These are phyloP conservation scores for Thinopyrum elongatum DNA, from an alignment of 176 grass and related monocot species.

Conservation along the genomic window DNA sequence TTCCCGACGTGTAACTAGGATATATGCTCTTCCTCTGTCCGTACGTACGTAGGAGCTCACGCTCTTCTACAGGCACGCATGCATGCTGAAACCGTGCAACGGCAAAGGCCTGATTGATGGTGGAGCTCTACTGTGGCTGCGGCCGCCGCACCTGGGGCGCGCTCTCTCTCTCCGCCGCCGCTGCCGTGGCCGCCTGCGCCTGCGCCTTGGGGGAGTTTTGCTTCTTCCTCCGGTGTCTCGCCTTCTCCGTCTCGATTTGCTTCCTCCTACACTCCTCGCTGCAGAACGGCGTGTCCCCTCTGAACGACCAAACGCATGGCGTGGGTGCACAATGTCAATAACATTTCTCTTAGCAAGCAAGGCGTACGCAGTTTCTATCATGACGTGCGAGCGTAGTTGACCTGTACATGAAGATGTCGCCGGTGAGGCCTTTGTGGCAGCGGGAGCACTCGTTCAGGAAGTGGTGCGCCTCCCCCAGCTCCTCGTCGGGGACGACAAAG, in stretches of 20 bases:
- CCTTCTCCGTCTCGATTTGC: slow-evolving; percentile 65
- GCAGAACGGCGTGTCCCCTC: slow-evolving; percentile 91
- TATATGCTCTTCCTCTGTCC: slow-evolving; percentile 17
- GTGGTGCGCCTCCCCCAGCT: slow-evolving; percentile 38
- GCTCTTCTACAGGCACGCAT: background rate
- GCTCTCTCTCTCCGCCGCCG: slow-evolving; percentile 21
- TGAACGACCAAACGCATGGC: background rate
- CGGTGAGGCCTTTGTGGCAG: slow-evolving; percentile 47
- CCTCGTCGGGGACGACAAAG: slow-evolving; percentile 42
- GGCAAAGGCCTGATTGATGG: background rate
- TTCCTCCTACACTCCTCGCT: slow-evolving; percentile 92
- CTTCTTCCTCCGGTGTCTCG: slow-evolving; percentile 53
- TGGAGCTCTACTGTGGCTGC: slow-evolving; percentile 34
- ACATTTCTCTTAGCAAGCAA: background rate
- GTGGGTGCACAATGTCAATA: background rate
- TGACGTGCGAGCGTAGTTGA: background rate
- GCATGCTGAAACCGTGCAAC: background rate
- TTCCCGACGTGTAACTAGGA: slow-evolving; percentile 15
- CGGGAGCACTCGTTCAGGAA: slow-evolving; percentile 58
- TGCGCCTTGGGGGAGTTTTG: slow-evolving; percentile 34
- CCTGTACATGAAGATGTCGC: slow-evolving; percentile 72
- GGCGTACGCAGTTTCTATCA: background rate
- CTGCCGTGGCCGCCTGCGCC: background rate
- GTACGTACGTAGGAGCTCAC: slow-evolving; percentile 6
- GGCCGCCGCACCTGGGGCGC: slow-evolving; percentile 16